Conservation (phyloP, 257 asterid genomes). For the Scutellaria minor region DNA sequence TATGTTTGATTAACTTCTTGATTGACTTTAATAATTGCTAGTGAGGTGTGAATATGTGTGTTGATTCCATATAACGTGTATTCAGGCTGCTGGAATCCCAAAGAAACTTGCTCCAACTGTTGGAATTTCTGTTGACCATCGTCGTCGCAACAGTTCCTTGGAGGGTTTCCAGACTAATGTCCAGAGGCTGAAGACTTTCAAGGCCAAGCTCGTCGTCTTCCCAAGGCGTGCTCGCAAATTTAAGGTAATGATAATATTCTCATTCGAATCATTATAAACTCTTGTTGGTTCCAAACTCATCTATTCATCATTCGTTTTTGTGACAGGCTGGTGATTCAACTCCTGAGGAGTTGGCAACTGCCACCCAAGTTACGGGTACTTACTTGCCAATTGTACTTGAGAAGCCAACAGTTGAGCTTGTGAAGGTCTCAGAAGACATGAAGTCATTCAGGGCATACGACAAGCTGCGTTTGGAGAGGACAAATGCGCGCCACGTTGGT, state of each 20-base stretch:
- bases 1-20: not conserved
- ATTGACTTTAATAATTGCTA: not conserved
- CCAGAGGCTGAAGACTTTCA: slow-evolving; percentile 68
- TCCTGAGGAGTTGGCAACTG: slow-evolving; percentile 70
- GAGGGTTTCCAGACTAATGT: slow-evolving; percentile 77
- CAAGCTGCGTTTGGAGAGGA: slow-evolving; percentile 79
- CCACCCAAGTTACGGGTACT: slow-evolving; percentile 74
- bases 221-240: slow-evolving; percentile 65
- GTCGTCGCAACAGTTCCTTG: slow-evolving; percentile 69
- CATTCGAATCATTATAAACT: too few species aligned
- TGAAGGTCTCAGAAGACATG: slow-evolving; percentile 70
- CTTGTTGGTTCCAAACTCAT: not conserved
- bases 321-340: slow-evolving; percentile 77
- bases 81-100: slow-evolving; percentile 66
- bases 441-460: slow-evolving; percentile 73
- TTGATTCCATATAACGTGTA: not conserved
- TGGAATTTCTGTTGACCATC: slow-evolving; percentile 64
- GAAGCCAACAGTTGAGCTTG: slow-evolving; percentile 69
- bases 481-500: slow-evolving; percentile 71
- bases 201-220: slow-evolving; percentile 80
- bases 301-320: not conserved
- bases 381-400: slow-evolving; percentile 67
- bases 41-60: too few species aligned
- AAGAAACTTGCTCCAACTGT: slow-evolving; percentile 68
- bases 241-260: slow-evolving; percentile 41